Evolutionary conservation across 2,329 filamentous ascomycete genomes (phyloP), one percentile per base, ranked within the genome.

Genomic region (Cladorrhinum sp.): DNA sequence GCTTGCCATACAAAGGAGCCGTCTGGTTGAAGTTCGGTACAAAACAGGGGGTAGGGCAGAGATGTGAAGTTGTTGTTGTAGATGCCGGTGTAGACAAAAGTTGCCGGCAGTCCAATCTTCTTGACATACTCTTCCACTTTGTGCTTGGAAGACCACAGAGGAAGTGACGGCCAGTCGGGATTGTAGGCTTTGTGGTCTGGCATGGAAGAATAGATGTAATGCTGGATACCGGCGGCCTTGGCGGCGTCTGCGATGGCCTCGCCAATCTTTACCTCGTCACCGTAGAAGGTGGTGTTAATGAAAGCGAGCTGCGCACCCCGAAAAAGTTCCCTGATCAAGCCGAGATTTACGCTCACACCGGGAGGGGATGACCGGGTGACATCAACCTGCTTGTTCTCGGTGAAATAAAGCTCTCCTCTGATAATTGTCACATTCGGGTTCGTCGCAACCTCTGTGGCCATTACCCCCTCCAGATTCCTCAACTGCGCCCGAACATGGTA

Each of bases 51-150:
- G 72, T 96, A 98, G 1, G 86, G 87, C 30, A 97, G 82, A 52
- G 91, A 95, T 28, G 94, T 98, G 76, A 98, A 99, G 74, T 99
- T 98, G 77, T 98, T 98, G 81, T 98, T 96, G 81, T 98, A 99
- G 69, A 97, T 97, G 62, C 94, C 95, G 9, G 93, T 92, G 75
- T 97, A 97, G 66, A 97, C 88, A 74, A 96, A 98, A 0, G 94
- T 98, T 1, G 93, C 87, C 0, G 91, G 91, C 10, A 97, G 81
- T 9, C 87, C 87, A 46, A 96, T 84, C 72, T 92, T 85, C 61
- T 91, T 86, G 56, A 97, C 84, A 74, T 98, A 96, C 58, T 95
- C 90, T 76, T 98, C 95, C 48, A 98, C 89, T 55, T 90, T 88
- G 75, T 96, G 92, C 76, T 99, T 99, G 63, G 89, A 88, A 3